Conservation (phyloP, 2,329 filamentous ascomycete species). For the Kalmusia sp. region DNA sequence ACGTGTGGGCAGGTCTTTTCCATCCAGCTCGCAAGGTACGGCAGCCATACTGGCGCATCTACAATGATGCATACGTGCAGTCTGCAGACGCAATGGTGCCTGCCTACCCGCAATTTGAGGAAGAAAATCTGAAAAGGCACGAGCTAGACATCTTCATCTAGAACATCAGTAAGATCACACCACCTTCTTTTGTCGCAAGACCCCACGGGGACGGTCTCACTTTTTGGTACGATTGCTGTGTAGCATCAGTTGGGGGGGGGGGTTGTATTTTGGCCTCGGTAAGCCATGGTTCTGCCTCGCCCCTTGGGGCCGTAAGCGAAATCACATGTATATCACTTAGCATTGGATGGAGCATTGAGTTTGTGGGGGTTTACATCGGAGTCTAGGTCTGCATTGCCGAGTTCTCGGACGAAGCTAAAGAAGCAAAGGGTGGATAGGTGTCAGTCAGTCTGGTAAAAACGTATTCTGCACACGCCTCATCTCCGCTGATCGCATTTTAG, state of each 20-base stretch:
- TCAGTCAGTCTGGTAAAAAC: constrained; percentile 9
- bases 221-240: neutral
- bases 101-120: constrained; percentile 88
- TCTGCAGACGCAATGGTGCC: constrained; percentile 94
- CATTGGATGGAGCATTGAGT: constrained; percentile 7
- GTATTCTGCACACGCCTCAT: neutral
- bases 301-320: neutral
- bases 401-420: neutral
- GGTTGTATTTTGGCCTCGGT: neutral
- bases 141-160: constrained; percentile 86
- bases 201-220: neutral
- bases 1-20: constrained; percentile 97
- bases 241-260: neutral
- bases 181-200: neutral
- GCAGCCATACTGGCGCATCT: constrained; percentile 93
- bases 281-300: constrained; percentile 1
- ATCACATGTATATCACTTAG: constrained; percentile 12
- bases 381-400: constrained; percentile 7
- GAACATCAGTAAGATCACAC: constrained; percentile 20
- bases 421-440: neutral
- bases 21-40: constrained; percentile 95
- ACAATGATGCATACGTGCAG: constrained; percentile 97
- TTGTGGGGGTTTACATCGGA: constrained; percentile 4
- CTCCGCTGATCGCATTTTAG: constrained; percentile 1
- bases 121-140: constrained; percentile 77